Base-by-base conservation (phyloP, 768 basidiomycete species). In the Mycena floridula region DNA sequence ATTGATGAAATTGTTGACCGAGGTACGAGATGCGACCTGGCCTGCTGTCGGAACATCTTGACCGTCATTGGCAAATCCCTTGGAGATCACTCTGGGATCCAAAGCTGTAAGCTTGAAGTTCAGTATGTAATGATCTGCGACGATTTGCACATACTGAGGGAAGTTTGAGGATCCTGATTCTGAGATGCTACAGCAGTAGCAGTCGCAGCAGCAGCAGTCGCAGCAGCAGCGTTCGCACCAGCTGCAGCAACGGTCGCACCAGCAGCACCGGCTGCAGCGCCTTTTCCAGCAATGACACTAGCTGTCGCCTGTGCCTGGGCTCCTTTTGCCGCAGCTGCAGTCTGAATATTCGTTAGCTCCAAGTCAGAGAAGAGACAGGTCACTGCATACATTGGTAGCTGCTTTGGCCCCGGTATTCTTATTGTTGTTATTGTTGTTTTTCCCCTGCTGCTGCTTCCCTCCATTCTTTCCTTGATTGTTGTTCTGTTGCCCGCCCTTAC, bases 1-100 rank as follows among this genome's bases (percentile, higher is more conserved):
- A 65, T 83, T 82, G 64, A 84, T 83, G 59, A 82, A 88, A 68
- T 87, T 87, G 66, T 87, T 82, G 37, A 59, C 60, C n/a, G 81
- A 81, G 0, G 75, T 81, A 6, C 78, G 61, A 5, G 80, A 82
- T 12, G 78, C 65, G 20, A 72, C 70, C 59, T 81, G 71, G 23
- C 77, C 79, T n/a, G n/a, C 64, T n/a, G 56, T 55, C 4, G 63
- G 61, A 20, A 60, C 60, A 42, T 57, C 57, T 53, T 69, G 69
- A 18, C 84, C 85, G 48, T 78, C 57, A 37, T 77, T 63, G 13
- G 64, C 69, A 47, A 84, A 81, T 16, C 76, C 75, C 4, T 55
- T 49, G 11, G 77, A 76, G 45, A 87, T 68, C 21, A 84, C 73
- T 3, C 60, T 62, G 28, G 73, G 62, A 41, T 68, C 65, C 23